Percentiles rank a stretch among this genome's conserved stretches.
Conservation (phyloP, 2,329 filamentous ascomycete species). For the Plenodomus tracheiphilus region DNA sequence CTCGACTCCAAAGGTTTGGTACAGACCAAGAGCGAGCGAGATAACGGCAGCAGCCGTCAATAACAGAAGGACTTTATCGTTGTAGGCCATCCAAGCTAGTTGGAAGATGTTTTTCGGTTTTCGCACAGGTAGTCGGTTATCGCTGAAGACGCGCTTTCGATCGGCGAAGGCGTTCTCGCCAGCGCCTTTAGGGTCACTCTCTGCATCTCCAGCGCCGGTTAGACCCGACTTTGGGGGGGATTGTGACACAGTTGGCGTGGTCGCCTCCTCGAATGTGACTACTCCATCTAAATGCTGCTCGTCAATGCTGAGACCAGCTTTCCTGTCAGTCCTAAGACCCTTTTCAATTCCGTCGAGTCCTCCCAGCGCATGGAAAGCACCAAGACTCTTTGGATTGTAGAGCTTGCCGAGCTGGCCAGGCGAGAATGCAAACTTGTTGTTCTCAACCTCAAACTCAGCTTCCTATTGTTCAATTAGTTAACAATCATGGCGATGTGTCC, state of each 20-base stretch:
- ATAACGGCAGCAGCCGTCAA: conserved; percentile 66
- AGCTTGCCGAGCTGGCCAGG: conserved; percentile 81
- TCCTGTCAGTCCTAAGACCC: conserved; percentile 68
- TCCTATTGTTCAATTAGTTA: not conserved
- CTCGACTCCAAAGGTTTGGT: conserved; percentile 66
- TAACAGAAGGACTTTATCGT: conserved; percentile 70
- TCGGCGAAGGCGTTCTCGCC: conserved; percentile 56
- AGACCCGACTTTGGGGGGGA: conserved; percentile 21
- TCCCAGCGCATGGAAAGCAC: conserved; percentile 75
- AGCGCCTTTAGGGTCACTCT: conserved; percentile 29
- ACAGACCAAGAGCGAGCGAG: conserved; percentile 73
- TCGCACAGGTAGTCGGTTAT: conserved; percentile 70
- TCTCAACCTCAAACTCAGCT: conserved; percentile 70
- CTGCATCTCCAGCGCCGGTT: conserved; percentile 12
- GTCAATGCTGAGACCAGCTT: conserved; percentile 69
- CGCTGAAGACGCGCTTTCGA: conserved; percentile 69
- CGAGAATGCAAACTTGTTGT: conserved; percentile 81
- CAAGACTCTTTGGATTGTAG: conserved; percentile 76
- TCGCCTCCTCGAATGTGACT: conserved; percentile 70
- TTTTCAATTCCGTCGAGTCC: conserved; percentile 73
- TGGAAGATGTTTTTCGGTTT: conserved; percentile 71
- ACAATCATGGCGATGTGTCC: not conserved
- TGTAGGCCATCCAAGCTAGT: conserved; percentile 80
- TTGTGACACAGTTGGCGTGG: conserved; percentile 27
- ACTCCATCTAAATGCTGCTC: conserved; percentile 66